Base-by-base conservation (phyloP, 2,329 filamentous ascomycete species). In the Phaeophleospora eucalypticola region DNA sequence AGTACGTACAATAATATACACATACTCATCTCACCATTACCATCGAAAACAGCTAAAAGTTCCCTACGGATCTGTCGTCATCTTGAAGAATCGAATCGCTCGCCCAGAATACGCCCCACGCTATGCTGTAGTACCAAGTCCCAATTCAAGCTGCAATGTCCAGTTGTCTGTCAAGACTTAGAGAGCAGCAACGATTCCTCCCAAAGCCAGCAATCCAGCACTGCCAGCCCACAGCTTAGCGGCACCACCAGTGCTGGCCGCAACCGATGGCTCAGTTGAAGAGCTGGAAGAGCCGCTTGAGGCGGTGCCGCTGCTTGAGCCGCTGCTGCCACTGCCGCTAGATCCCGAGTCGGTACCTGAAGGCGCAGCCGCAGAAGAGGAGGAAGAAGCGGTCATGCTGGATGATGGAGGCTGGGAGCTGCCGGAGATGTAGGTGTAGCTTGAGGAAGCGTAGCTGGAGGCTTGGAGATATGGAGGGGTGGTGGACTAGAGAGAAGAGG, bases 161-260 rank as follows among this genome's bases (percentile, higher is more conserved):
- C n/a, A n/a, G n/a, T n/a, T n/a, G n/a, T n/a, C n/a, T n/a, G n/a
- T 36, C 12, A 18, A 6, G n/a, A 8, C 33, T 41, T 47, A 56
- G n/a, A 56, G 46, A 27, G 40, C 48, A 36, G 47, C 48, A 33
- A 56, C 51, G 10, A 52, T 33, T 17, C 44, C 53, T n/a, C 46
- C 51, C 6, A 68, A 3, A 72, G 10, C 32, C 53, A 57, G 42
- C 64, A 73, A 34, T 0, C 64, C 66, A 8, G 65, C 47, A 17
- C 72, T 65, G 15, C 70, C 71, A 17, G 76, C 59, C 72, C 73
- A 76, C 19, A 77, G 53, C 29, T 72, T 59, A 1, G 64, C 46
- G 0, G 72, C 73, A 2, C 73, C 74, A 0, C 72, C 75, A 0
- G 39, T 37, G 15, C 39, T 36, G 21, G 38, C n/a, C 3, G 33